A percentile compares a stretch with the other conserved stretches of the same genome.
Evolutionary conservation across 1,284 basidiomycete species (phyloP).

Genomic region (Flammula alnicola): DNA sequence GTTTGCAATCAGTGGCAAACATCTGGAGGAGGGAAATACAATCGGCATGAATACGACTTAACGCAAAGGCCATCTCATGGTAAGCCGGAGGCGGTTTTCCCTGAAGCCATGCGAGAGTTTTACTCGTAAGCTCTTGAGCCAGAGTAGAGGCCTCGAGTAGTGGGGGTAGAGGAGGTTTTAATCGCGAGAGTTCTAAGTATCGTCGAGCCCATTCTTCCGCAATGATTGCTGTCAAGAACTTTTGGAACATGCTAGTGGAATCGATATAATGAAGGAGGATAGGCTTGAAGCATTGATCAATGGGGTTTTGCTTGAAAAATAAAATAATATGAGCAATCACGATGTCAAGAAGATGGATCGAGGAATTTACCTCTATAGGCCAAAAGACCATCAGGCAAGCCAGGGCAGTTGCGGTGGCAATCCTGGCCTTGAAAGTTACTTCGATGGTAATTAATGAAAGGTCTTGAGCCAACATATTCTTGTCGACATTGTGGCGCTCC

Average conservation of each 20-base stretch:
- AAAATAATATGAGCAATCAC: constrained; percentile 18
- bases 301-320: constrained; percentile 33
- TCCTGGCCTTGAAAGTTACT: constrained; percentile 79
- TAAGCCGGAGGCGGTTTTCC: constrained; percentile 79
- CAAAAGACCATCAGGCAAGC: constrained; percentile 75
- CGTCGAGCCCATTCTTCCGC: constrained; percentile 93
- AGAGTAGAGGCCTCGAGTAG: constrained; percentile 63
- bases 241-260: constrained; percentile 91
- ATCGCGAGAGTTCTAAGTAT: constrained; percentile 39
- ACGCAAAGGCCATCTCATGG: constrained; percentile 88
- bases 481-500: constrained; percentile 94
- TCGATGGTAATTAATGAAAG: constrained; percentile 84
- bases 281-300: constrained; percentile 68
- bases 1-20: constrained; percentile 86
- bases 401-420: constrained; percentile 83
- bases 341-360: background rate
- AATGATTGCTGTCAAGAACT: constrained; percentile 83
- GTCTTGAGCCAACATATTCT: constrained; percentile 94
- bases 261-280: constrained; percentile 81
- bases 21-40: constrained; percentile 81
- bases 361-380: constrained; percentile 56
- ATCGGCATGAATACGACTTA: constrained; percentile 83
- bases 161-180: constrained; percentile 33
- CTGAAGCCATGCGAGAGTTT: constrained; percentile 78
- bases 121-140: constrained; percentile 67